Evolutionary conservation across 306 rosid genomes (phyloP).

Genomic region (Rosa chinensis): DNA sequence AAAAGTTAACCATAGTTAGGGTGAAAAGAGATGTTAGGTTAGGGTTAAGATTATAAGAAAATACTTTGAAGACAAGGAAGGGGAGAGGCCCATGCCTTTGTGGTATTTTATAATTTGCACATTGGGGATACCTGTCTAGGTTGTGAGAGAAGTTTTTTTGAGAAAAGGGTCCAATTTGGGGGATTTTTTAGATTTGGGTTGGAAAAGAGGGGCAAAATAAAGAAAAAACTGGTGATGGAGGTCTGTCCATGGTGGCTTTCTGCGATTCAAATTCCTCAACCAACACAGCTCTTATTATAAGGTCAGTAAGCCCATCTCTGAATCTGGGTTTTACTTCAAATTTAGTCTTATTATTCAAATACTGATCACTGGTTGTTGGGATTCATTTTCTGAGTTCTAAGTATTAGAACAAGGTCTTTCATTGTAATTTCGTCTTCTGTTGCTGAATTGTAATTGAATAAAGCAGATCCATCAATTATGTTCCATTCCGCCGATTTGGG

Average conservation of each 20-base stretch:
- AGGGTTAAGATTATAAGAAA: background rate
- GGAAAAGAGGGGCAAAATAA: conserved; percentile 20
- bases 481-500: background rate
- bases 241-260: conserved; percentile 35
- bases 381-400: conserved; percentile 5
- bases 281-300: conserved; percentile 7
- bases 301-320: conserved; percentile 15
- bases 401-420: background rate
- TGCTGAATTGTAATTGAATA: conserved; percentile 3
- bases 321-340: conserved; percentile 3
- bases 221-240: conserved; percentile 30
- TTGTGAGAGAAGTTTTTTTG: conserved; percentile 21
- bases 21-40: conserved; percentile 1
- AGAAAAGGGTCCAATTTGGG: conserved; percentile 28
- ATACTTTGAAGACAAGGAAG: conserved; percentile 1
- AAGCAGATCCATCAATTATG: conserved; percentile 16
- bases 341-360: background rate
- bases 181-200: conserved; percentile 28
- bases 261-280: conserved; percentile 35
- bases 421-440: background rate
- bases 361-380: conserved; percentile 21
- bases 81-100: conserved; percentile 12
- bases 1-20: conserved; percentile 26
- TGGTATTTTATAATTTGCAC: background rate
- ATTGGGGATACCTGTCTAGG: conserved; percentile 10